These are phyloP conservation scores for Excoecaria agallocha DNA, from an alignment of 345 rosid genomes.

Conservation along the genomic window DNA sequence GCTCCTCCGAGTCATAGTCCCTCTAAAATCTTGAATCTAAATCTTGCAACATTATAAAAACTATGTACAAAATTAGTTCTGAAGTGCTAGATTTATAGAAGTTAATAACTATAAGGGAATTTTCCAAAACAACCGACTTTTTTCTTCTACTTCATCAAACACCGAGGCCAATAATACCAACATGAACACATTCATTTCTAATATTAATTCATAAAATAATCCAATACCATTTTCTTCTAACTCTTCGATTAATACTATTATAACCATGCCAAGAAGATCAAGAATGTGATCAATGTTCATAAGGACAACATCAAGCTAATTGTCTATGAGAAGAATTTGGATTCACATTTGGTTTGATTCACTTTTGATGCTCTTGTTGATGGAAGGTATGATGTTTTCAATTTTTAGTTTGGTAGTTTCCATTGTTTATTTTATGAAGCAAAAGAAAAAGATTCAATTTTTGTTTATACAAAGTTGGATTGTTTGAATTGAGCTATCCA, in stretches of 20 bases:
- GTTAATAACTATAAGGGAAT: too few relatives aligned
- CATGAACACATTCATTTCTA: background rate
- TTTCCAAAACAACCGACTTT: background rate
- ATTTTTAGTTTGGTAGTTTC: background rate
- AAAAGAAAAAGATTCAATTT: too few relatives aligned
- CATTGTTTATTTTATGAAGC: background rate
- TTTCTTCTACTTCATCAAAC: background rate
- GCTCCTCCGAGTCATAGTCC: slow-evolving; percentile 41
- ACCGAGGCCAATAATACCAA: background rate
- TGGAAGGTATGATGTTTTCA: slow-evolving; percentile 29
- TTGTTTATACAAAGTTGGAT: background rate
- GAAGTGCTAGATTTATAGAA: too few relatives aligned
- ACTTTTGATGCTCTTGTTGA: slow-evolving; percentile 50
- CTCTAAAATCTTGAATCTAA: too few relatives aligned
- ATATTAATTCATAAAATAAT: background rate
- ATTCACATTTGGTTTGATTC: slow-evolving; percentile 40
- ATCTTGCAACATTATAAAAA: too few relatives aligned
- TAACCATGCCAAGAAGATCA: slow-evolving; percentile 40
- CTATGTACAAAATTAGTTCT: too few relatives aligned
- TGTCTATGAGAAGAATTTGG: slow-evolving; percentile 35
- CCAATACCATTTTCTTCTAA: background rate
- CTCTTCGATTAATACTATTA: slow-evolving; percentile 16
- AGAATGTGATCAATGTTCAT: slow-evolving; percentile 42
- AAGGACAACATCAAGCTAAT: slow-evolving; percentile 36
- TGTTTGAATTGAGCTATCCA: background rate